Evolutionary conservation across 768 basidiomycete genomes (phyloP), one percentile per base, ranked within the genome.

Genomic region (Terana coerulea): DNA sequence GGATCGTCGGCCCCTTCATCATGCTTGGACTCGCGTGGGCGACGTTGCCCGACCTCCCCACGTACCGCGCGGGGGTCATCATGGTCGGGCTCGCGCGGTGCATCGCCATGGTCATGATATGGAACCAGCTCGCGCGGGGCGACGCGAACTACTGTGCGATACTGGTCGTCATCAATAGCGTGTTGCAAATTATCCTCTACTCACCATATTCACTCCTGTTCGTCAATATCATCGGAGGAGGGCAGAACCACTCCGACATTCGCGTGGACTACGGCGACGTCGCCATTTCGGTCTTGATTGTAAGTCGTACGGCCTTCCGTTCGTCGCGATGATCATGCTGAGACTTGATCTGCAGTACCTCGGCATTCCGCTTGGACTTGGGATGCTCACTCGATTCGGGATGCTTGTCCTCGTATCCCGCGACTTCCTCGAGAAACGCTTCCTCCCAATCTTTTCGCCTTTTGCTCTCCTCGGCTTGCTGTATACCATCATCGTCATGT

Each of bases 21-120:
- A 94, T 93, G 91, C 78, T 91, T n/a, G 90, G 73, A 2, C 62
- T 89, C 24, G 89, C 91, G 1, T 92, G 90, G 88, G 88, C 86
- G 11, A 87, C 88, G 3, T 75, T 93, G 0, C 91, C 89, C 1
- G 90, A 93, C 62, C 74, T 86, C 1, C 81, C 83, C 19, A 75
- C 76, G 2, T 88, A 91, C 61, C 78, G 89, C 21, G 79, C 80
- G 0, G 91, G 91, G 2, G 85, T 94, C 3, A 84, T 93, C 59
- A 72, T 93, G 70, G 89, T 93, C 30, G 91, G 91, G 4, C 66
- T 90, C 21, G 87, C 85, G 11, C 72, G 84, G 40, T 88, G 78
- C 61, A 83, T 81, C 59, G 58, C 57, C 35, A 61, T 59, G 57
- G 54, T 88, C 54, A 79, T 88, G 72, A 85, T 93, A 37, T 91